Conservation (phyloP, 2,329 filamentous ascomycete genomes). For the Calycina herbarum region DNA sequence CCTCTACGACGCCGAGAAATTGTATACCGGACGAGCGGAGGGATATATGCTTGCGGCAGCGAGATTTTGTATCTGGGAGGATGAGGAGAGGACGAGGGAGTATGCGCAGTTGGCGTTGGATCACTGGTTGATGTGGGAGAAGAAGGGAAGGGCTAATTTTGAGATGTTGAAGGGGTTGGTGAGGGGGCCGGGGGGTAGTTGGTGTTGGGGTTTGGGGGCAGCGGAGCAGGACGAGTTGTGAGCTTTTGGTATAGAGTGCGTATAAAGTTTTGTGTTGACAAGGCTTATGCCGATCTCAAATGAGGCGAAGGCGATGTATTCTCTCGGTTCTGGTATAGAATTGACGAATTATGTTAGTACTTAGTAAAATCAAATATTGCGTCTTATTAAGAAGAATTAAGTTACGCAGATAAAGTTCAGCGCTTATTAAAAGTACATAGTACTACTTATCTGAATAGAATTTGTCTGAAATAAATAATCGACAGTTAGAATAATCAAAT, state of each 20-base stretch:
- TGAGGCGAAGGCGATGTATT: no score
- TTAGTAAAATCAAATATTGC: no score
- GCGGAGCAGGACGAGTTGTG: constrained; percentile 4
- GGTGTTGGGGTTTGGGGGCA: constrained; percentile 13
- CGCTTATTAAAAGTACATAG: no score
- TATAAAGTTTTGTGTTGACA: no score
- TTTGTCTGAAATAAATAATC: no score
- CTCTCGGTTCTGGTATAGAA: no score
- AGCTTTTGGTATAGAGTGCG: neutral
- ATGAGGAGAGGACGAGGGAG: constrained; percentile 8
- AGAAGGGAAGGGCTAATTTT: constrained; percentile 7
- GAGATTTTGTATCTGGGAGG: constrained; percentile 18
- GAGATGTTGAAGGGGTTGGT: constrained; percentile 3
- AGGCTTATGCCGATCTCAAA: no score
- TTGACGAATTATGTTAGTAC: no score
- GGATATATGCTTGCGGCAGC: constrained; percentile 19
- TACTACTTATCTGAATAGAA: no score
- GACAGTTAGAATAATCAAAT: no score
- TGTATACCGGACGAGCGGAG: constrained; percentile 12
- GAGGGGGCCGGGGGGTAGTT: constrained; percentile 5
- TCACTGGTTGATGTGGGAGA: constrained; percentile 15
- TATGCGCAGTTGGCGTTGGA: constrained; percentile 14
- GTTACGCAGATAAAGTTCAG: no score
- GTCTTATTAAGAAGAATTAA: no score
- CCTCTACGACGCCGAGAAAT: constrained; percentile 16